Percentiles rank a stretch among this genome's conserved stretches.
Evolutionary conservation across 441 rosid species (phyloP).

Genomic region (Eruca vesicaria): DNA sequence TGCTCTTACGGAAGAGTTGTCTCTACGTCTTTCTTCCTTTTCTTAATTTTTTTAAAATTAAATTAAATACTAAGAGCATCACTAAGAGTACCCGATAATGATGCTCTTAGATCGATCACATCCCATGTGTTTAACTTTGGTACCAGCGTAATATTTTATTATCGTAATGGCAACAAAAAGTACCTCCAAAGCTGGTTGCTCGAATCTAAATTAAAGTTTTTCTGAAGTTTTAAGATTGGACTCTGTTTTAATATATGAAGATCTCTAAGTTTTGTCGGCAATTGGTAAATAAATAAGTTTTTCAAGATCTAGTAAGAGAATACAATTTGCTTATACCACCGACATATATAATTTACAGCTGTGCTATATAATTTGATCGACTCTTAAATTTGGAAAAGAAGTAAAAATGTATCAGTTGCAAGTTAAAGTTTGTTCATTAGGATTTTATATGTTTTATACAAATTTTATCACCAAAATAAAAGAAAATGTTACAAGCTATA

Average conservation of each 20-base stretch:
- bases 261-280: conserved; percentile 21
- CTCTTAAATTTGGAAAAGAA: background rate
- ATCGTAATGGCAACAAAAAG: background rate
- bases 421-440: too few relatives aligned
- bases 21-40: too few relatives aligned
- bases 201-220: conserved; percentile 21
- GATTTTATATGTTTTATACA: background rate
- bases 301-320: background rate
- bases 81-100: too few relatives aligned
- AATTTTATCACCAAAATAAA: background rate
- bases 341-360: background rate
- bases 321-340: background rate
- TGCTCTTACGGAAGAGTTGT: too few relatives aligned
- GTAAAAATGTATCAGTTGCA: background rate
- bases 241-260: background rate
- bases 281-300: background rate
- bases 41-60: too few relatives aligned
- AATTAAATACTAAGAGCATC: too few relatives aligned
- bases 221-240: conserved; percentile 21
- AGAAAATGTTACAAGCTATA: background rate
- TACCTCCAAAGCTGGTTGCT: conserved; percentile 14
- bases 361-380: background rate
- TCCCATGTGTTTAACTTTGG: conserved; percentile 16
- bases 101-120: background rate
- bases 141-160: conserved; percentile 15